Evolutionary conservation across 768 basidiomycete genomes (phyloP).

Genomic region (Lentinula guzmanii): DNA sequence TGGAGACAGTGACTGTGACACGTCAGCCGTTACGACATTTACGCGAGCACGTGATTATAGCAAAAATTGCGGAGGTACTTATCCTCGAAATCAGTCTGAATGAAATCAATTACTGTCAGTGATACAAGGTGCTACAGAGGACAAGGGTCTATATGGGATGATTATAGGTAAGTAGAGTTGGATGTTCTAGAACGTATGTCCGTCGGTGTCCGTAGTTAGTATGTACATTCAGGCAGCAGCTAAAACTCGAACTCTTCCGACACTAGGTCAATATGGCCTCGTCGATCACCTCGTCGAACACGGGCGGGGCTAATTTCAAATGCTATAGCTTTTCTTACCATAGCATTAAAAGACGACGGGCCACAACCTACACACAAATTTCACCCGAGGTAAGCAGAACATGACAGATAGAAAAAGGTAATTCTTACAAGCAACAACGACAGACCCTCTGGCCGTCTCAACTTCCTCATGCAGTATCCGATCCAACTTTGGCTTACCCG

Average conservation of each 20-base stretch:
- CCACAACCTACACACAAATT: conserved; percentile 53
- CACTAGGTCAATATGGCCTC: conserved; percentile 53
- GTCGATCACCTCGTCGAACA: conserved; percentile 48
- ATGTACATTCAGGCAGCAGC: background rate
- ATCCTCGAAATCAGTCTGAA: too few species aligned
- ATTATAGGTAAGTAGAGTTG: too few species aligned
- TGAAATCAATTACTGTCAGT: too few species aligned
- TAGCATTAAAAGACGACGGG: conserved; percentile 60
- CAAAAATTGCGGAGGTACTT: background rate
- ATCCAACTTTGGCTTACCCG: conserved; percentile 62
- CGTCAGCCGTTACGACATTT: background rate
- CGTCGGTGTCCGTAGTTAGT: background rate
- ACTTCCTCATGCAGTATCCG: conserved; percentile 63
- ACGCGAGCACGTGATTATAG: background rate
- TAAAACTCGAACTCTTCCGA: conserved; percentile 67
- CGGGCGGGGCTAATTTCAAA: conserved; percentile 51
- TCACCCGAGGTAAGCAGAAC: background rate
- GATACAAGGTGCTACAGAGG: too few species aligned
- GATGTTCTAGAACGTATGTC: background rate
- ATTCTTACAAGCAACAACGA: conserved; percentile 66
- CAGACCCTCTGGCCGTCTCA: conserved; percentile 41
- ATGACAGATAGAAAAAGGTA: background rate
- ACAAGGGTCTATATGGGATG: too few species aligned
- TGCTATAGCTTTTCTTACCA: conserved; percentile 62
- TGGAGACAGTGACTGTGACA: background rate